Conservation (phyloP, 768 basidiomycete species). For the Calocybe gangraenosa region DNA sequence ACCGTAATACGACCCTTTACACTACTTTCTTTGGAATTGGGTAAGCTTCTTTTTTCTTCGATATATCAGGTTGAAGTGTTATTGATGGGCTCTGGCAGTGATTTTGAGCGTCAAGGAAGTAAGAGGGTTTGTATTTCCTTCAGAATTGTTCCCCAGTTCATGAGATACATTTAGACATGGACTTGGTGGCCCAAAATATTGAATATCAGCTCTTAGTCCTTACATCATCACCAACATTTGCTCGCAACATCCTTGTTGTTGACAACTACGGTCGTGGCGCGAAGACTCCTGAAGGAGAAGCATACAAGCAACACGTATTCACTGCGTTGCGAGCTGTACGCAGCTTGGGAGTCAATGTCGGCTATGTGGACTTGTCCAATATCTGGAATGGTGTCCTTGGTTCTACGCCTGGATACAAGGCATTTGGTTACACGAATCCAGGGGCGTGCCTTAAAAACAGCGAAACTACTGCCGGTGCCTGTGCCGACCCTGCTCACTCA, state of each 20-base stretch:
- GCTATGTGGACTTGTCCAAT: slow-evolving; percentile 40
- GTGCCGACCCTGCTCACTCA: slow-evolving; percentile 16
- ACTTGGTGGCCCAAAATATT: slow-evolving; percentile 33
- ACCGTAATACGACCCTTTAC: slow-evolving; percentile 44
- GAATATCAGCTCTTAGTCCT: slow-evolving; percentile 35
- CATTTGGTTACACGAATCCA: slow-evolving; percentile 45
- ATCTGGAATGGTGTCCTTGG: slow-evolving; percentile 45
- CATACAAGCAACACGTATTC: slow-evolving; percentile 41
- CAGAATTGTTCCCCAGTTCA: no score
- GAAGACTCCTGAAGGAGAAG: slow-evolving; percentile 34
- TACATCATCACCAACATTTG: slow-evolving; percentile 41
- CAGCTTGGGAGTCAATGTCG: slow-evolving; percentile 30
- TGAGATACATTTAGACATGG: slow-evolving; percentile 16
- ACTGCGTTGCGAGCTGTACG: slow-evolving; percentile 30
- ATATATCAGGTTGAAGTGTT: not conserved
- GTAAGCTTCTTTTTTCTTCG: slow-evolving; percentile 24
- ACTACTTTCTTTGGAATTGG: slow-evolving; percentile 51
- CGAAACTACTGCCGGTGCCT: slow-evolving; percentile 14
- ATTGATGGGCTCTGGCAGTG: slow-evolving; percentile 22
- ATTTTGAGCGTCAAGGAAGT: slow-evolving; percentile 36
- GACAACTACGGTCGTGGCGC: slow-evolving; percentile 48
- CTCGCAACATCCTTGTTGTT: slow-evolving; percentile 44
- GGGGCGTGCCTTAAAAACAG: slow-evolving; percentile 13
- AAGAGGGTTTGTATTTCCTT: not conserved
- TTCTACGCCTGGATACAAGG: slow-evolving; percentile 36